These are phyloP conservation scores for Xylaria sp. DNA, from an alignment of 2,329 filamentous ascomycete species.

Conservation along the genomic window DNA sequence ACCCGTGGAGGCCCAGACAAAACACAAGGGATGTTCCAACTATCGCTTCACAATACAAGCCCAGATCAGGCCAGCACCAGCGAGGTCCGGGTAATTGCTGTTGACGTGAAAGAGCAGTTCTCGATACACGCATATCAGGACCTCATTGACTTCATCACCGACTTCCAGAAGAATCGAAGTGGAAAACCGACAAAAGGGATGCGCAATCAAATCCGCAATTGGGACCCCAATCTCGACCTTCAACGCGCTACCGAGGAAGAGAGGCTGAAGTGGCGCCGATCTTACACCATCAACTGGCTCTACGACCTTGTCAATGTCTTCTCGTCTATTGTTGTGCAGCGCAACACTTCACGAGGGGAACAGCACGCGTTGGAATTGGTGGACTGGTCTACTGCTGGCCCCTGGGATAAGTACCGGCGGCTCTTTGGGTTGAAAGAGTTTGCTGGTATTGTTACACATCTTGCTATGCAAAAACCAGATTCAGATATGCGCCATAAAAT, in stretches of 20 bases:
- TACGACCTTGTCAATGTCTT: slow-evolving; percentile 57
- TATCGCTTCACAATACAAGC: slow-evolving; percentile 25
- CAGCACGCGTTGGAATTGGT: slow-evolving; percentile 43
- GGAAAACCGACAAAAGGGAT: slow-evolving; percentile 55
- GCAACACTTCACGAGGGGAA: slow-evolving; percentile 44
- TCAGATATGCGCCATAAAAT: slow-evolving; percentile 48
- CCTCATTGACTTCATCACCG: slow-evolving; percentile 51
- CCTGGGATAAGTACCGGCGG: slow-evolving; percentile 45
- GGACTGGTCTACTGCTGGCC: slow-evolving; percentile 50
- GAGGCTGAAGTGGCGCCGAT: slow-evolving; percentile 52
- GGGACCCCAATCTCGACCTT: slow-evolving; percentile 50
- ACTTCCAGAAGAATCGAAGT: slow-evolving; percentile 51
- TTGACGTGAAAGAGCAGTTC: slow-evolving; percentile 52
- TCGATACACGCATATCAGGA: slow-evolving; percentile 49
- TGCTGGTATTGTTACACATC: slow-evolving; percentile 48
- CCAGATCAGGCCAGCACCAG: slow-evolving; percentile 21
- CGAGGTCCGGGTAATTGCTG: slow-evolving; percentile 27
- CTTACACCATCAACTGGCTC: slow-evolving; percentile 57
- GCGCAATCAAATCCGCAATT: slow-evolving; percentile 46
- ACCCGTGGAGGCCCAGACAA: slow-evolving; percentile 45
- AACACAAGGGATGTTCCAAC: slow-evolving; percentile 35
- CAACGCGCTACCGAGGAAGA: slow-evolving; percentile 45
- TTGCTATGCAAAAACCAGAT: slow-evolving; percentile 52
- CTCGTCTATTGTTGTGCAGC: slow-evolving; percentile 47
- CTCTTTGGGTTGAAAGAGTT: slow-evolving; percentile 55